These are phyloP conservation scores for Trichoderma orchidacearum DNA, from an alignment of 495 filamentous ascomycete species.

Conservation along the genomic window DNA sequence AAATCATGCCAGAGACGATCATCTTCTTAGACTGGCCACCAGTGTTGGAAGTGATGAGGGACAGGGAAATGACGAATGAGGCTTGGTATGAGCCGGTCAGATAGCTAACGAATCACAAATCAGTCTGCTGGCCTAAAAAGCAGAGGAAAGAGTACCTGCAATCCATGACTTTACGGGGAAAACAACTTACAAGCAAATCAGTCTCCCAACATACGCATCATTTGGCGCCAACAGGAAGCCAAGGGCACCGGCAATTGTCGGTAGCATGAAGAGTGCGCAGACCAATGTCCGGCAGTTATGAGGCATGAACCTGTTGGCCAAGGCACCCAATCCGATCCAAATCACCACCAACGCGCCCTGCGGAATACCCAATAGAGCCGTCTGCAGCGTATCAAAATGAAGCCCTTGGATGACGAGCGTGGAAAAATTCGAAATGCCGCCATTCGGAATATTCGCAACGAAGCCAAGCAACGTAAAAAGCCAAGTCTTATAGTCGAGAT, in stretches of 20 bases:
- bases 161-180: no score
- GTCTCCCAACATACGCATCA: slow-evolving; percentile 26
- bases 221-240: slow-evolving; percentile 36
- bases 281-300: slow-evolving; percentile 36
- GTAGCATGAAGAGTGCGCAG: slow-evolving; percentile 24
- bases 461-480: slow-evolving; percentile 21
- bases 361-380: slow-evolving; percentile 39
- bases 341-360: slow-evolving; percentile 42
- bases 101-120: slow-evolving; percentile 8
- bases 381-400: slow-evolving; percentile 32
- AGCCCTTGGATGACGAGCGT: slow-evolving; percentile 26
- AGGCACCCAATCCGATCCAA: slow-evolving; percentile 42
- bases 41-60: slow-evolving; percentile 36
- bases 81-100: slow-evolving; percentile 18
- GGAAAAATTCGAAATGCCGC: slow-evolving; percentile 28
- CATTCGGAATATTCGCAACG: slow-evolving; percentile 29
- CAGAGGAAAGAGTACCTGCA: no score
- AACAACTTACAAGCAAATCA: slow-evolving; percentile 34
- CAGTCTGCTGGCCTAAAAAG: no score
- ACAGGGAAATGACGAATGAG: slow-evolving; percentile 16
- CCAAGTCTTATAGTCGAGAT: slow-evolving; percentile 29
- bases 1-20: slow-evolving; percentile 44
- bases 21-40: slow-evolving; percentile 66
- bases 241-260: slow-evolving; percentile 28
- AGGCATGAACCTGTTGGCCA: slow-evolving; percentile 38